Percentiles rank a stretch among this genome's conserved stretches.
Evolutionary conservation across 1,284 basidiomycete genomes (phyloP).

Genomic region (Malassezia pachydermatis): DNA sequence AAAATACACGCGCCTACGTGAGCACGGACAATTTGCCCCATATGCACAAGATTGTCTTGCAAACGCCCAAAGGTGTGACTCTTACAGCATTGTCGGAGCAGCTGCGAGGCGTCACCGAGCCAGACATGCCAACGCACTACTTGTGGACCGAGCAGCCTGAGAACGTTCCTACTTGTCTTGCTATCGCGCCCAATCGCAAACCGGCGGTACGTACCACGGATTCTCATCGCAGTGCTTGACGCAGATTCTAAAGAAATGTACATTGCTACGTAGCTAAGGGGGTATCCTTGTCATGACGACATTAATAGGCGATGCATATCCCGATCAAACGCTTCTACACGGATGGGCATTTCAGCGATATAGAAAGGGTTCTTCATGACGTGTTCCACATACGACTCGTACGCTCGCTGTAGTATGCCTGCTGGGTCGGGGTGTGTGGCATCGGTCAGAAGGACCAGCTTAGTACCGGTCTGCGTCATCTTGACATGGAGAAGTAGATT

Average conservation of each 20-base stretch:
- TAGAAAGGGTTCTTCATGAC: slow-evolving; percentile 99
- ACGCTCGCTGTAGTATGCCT: slow-evolving; percentile 59
- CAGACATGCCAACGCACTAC: slow-evolving; percentile 48
- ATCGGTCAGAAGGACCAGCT: slow-evolving; percentile 83
- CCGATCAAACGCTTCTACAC: slow-evolving; percentile 74
- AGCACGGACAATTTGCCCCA: slow-evolving; percentile 17
- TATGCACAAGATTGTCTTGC: slow-evolving; percentile 44
- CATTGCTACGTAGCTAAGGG: slow-evolving; percentile 49
- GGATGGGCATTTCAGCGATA: slow-evolving; percentile 95
- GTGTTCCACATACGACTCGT: slow-evolving; percentile 80
- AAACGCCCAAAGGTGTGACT: slow-evolving; percentile 32
- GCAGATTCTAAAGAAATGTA: slow-evolving; percentile 49
- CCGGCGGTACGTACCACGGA: slow-evolving; percentile 38
- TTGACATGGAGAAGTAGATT: slow-evolving; percentile 80
- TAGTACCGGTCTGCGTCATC: slow-evolving; percentile 96
- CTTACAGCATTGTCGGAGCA: slow-evolving; percentile 39
- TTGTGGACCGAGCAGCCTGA: slow-evolving; percentile 57
- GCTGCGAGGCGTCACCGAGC: slow-evolving; percentile 27
- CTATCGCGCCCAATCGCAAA: slow-evolving; percentile 54
- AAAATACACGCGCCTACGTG: slow-evolving; percentile 24
- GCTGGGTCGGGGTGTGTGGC: slow-evolving; percentile 58
- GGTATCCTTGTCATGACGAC: slow-evolving; percentile 18
- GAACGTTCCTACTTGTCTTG: slow-evolving; percentile 54
- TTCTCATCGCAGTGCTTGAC: slow-evolving; percentile 38
- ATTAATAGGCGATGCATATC: slow-evolving; percentile 49